These are phyloP conservation scores for Dactylellina sp. DNA, from an alignment of 2,329 filamentous ascomycete genomes.

Conservation along the genomic window DNA sequence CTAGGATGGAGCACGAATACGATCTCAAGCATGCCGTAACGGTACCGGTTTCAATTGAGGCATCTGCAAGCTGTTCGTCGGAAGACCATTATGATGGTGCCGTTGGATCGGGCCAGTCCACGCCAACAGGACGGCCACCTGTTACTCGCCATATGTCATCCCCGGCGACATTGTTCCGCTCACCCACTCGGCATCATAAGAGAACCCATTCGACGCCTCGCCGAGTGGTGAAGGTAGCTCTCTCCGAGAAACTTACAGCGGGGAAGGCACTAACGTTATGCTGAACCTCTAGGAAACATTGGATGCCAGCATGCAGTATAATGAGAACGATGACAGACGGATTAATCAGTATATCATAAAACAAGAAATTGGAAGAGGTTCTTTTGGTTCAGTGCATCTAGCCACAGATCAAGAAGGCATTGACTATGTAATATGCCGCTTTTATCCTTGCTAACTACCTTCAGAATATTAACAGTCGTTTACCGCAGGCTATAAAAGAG, in stretches of 20 bases:
- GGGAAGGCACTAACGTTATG: neutral
- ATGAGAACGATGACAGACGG: conserved; percentile 59
- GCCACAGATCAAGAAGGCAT: conserved; percentile 89
- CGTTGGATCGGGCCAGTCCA: conserved; percentile 36
- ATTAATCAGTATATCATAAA: conserved; percentile 72
- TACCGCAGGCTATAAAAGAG: conserved; percentile 86
- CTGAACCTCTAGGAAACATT: conserved; percentile 56
- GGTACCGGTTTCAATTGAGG: conserved; percentile 35
- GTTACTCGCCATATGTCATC: conserved; percentile 55
- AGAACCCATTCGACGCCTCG: conserved; percentile 59
- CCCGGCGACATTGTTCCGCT: conserved; percentile 53
- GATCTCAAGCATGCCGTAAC: conserved; percentile 35
- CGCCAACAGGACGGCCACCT: conserved; percentile 44
- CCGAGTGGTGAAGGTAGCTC: conserved; percentile 57
- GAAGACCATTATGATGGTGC: conserved; percentile 23
- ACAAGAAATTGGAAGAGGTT: conserved; percentile 95
- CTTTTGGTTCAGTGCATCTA: conserved; percentile 91
- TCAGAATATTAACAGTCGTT: conserved; percentile 56
- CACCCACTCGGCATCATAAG: conserved; percentile 58
- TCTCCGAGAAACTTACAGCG: neutral
- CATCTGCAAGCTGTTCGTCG: conserved; percentile 1
- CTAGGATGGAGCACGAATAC: conserved; percentile 31
- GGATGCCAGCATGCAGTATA: conserved; percentile 59
- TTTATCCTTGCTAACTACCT: conserved; percentile 17
- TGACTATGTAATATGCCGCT: conserved; percentile 78